A percentile compares a stretch with the other conserved stretches of the same genome.
Conservation (phyloP, 352 stramenopile genomes). For the Globisporangium middletonii region DNA sequence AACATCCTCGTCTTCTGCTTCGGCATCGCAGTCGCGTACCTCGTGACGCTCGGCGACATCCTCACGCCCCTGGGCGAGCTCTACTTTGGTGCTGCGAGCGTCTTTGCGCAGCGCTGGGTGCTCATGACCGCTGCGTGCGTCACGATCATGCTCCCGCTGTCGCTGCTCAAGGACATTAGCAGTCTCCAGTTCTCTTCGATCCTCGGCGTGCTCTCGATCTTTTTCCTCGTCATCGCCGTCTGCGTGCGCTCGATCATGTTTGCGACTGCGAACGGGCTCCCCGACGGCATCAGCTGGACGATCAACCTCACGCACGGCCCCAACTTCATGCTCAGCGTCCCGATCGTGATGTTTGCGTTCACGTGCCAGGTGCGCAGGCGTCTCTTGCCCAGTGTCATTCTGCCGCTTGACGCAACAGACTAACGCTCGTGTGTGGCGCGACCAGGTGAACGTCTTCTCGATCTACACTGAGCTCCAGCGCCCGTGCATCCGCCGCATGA, state of each 20-base stretch:
- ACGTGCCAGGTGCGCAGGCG: constrained; percentile 64
- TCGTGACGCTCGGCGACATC: constrained; percentile 81
- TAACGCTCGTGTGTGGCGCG: not conserved
- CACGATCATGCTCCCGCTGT: constrained; percentile 79
- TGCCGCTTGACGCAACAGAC: not conserved
- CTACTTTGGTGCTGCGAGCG: constrained; percentile 51
- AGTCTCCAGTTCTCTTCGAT: constrained; percentile 84
- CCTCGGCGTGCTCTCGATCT: constrained; percentile 76
- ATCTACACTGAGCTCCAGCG: constrained; percentile 87
- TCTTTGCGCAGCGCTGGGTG: constrained; percentile 66
- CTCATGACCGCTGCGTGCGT: constrained; percentile 77
- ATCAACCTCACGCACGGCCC: constrained; percentile 63
- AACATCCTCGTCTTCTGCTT: constrained; percentile 87
- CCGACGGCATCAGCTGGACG: constrained; percentile 62
- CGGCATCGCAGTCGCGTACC: constrained; percentile 77
- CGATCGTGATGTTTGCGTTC: constrained; percentile 88
- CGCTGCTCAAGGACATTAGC: constrained; percentile 78
- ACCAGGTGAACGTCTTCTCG: constrained; percentile 80
- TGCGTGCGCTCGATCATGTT: constrained; percentile 76
- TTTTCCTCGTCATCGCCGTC: constrained; percentile 80
- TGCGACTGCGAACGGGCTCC: constrained; percentile 42
- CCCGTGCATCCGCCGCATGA: constrained; percentile 83
- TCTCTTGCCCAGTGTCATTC: not conserved
- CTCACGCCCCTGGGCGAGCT: constrained; percentile 69
- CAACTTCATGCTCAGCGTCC: constrained; percentile 83